Evolutionary conservation across 2,329 filamentous ascomycete species (phyloP), one percentile per base, ranked within the genome.

Genomic region (Colletotrichum spinosum): DNA sequence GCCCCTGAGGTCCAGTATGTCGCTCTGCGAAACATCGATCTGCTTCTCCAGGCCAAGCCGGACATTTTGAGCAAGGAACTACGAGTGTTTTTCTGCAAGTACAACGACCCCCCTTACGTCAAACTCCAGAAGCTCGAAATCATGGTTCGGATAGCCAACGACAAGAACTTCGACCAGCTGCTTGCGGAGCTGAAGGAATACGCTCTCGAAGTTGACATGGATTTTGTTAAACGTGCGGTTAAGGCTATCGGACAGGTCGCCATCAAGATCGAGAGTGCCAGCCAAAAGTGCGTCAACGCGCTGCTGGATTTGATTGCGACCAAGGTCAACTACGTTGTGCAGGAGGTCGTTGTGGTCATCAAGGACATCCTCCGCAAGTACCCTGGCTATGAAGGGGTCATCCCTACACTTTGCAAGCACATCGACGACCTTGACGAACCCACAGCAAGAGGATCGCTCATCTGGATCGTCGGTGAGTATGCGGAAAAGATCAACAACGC

Each of bases 391-490:
- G 96, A 99, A 80, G 96, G 94, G 35, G 97, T 99, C 70, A 99
- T 99, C 72, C 95, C 95, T 3, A 97, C 94, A 1, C 85, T 99
- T 12, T 99, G 97, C 82, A 89, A 97, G 77, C 93, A 97, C 75
- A 97, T 99, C 67, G 96, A 99, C 72, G 96, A 99, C 72, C 79
- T 99, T 70, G 96, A 99, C 74, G 96, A 99, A 78, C 94, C 95
- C 1, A 90, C 94, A 72, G 96, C 96, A 7, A 86, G 96, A 73
- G 94, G 92, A 3, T 92, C 95, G 25, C 82, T 99, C 65, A 98
- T 99, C 73, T 99, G 96, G 96, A 98, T 99, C 70, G 95, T 99
- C 6, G 96, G 96, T 71, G 96, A 99, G 77, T 99, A 99, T 76
- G 96, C 96, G 1, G 96, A 99, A 82, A 99, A 99, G 84, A 99